phyloP scores from a whole-genome alignment of 176 grass and related monocot species.

The Stipa capillata region DNA sequence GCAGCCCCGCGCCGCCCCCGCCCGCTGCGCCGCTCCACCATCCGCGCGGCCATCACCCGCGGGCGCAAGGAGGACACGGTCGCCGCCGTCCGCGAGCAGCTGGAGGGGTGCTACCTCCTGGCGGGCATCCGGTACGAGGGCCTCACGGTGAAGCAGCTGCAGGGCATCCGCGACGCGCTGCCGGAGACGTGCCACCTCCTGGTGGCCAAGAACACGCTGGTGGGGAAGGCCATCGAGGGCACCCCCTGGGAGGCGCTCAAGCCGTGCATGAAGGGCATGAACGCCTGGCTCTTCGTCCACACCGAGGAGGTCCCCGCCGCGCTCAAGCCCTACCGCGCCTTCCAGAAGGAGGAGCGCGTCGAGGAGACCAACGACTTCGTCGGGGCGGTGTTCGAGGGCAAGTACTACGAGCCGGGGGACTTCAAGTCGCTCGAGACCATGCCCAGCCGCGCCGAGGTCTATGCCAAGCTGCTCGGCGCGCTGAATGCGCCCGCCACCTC shows the following conservation, averaged over 20 bases:
- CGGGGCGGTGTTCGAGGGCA: conserved; percentile 87
- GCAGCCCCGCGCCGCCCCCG: conserved; percentile 5
- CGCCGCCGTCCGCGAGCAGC: conserved; percentile 53
- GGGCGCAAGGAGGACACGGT: conserved; percentile 67
- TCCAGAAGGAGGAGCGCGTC: conserved; percentile 85
- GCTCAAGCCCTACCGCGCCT: conserved; percentile 68
- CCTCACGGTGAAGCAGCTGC: conserved; percentile 82
- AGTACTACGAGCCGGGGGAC: conserved; percentile 75
- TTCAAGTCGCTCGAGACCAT: conserved; percentile 89
- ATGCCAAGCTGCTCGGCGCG: conserved; percentile 69
- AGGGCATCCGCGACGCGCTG: conserved; percentile 62
- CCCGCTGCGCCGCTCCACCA: conserved; percentile 29
- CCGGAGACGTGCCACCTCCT: conserved; percentile 63
- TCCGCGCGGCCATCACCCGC: conserved; percentile 64
- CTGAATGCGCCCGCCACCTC: conserved; percentile 66
- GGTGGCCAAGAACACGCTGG: conserved; percentile 82
- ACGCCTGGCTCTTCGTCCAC: conserved; percentile 94
- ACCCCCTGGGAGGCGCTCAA: conserved; percentile 74
- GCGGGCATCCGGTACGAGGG: conserved; percentile 89
- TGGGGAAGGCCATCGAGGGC: conserved; percentile 90
- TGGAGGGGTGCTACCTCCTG: conserved; percentile 82
- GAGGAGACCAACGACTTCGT: conserved; percentile 81
- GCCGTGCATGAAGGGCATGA: conserved; percentile 93
- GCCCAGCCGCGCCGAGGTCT: conserved; percentile 82
- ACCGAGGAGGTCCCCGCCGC: conserved; percentile 82